phyloP scores from a whole-genome alignment of 2,329 filamentous ascomycete species.

The Truncatella angustata region DNA sequence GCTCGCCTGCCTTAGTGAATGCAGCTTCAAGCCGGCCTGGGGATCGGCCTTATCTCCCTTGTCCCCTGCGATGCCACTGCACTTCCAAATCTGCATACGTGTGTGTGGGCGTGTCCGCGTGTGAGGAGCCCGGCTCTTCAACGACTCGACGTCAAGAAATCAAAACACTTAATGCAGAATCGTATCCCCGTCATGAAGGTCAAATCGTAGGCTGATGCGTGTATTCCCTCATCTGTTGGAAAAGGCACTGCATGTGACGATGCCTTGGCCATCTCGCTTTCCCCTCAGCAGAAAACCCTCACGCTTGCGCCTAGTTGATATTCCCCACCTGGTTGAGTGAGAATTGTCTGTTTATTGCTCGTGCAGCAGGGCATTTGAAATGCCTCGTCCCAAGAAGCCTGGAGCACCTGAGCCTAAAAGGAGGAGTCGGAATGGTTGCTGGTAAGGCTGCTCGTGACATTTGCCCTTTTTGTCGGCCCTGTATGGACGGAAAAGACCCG shows the following conservation, averaged over 20 bases:
- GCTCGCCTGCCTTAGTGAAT: constrained; percentile 2
- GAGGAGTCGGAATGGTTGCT: constrained; percentile 45
- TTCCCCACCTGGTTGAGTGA: constrained; percentile 4
- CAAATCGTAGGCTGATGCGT: neutral
- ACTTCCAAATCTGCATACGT: neutral
- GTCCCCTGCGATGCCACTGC: constrained; percentile 2
- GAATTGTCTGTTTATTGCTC: neutral
- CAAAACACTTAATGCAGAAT: neutral
- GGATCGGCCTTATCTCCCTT: constrained; percentile 5
- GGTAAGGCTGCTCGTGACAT: constrained; percentile 29
- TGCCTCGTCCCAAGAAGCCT: constrained; percentile 43
- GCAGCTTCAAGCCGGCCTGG: constrained; percentile 5
- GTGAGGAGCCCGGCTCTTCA: neutral
- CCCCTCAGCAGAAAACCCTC: constrained; percentile 3
- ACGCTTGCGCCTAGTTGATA: neutral
- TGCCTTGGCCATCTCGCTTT: neutral
- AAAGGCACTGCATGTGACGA: neutral
- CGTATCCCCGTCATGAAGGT: neutral
- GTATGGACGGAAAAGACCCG: neutral
- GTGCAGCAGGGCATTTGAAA: constrained; percentile 16
- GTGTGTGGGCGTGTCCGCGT: too few relatives aligned
- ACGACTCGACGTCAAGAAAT: neutral
- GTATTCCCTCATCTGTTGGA: neutral
- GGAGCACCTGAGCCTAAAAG: constrained; percentile 42
- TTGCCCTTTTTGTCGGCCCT: neutral